phyloP scores from a whole-genome alignment of 129 eudicot genomes.

The Gnaphalium uliginosum region DNA sequence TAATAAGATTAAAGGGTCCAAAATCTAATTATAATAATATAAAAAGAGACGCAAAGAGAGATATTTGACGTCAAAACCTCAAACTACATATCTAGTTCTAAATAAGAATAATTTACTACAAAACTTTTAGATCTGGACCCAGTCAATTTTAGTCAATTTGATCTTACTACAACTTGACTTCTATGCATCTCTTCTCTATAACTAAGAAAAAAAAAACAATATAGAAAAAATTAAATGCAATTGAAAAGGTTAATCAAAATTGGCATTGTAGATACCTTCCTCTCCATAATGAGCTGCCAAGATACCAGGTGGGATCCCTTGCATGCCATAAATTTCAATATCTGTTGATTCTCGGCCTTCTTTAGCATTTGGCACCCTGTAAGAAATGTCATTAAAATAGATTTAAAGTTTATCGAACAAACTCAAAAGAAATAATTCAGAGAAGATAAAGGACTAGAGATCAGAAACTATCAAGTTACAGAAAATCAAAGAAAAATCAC shows the following conservation, averaged over 20 bases:
- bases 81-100: neutral
- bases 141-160: slow-evolving; percentile 1
- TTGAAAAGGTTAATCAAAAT: neutral
- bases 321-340: slow-evolving; percentile 96
- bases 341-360: slow-evolving; percentile 89
- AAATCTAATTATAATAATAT: neutral
- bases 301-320: slow-evolving; percentile 86
- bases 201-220: neutral
- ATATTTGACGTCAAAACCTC: neutral
- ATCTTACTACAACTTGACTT: neutral
- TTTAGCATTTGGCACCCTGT: slow-evolving; percentile 98
- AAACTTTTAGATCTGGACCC: neutral
- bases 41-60: neutral
- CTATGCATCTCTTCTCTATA: slow-evolving; percentile 3
- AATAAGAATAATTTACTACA: neutral
- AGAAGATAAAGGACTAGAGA: neutral
- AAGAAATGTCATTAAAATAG: neutral
- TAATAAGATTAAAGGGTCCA: neutral
- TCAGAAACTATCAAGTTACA: slow-evolving; percentile 7
- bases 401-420: slow-evolving; percentile 5
- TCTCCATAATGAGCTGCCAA: slow-evolving; percentile 96
- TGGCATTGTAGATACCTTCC: slow-evolving; percentile 50
- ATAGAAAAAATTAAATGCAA: neutral
- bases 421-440: slow-evolving; percentile 11
- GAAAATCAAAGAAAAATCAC: neutral